These are phyloP conservation scores for Phialophora chinensis DNA, from an alignment of 2,329 filamentous ascomycete genomes.

Conservation along the genomic window DNA sequence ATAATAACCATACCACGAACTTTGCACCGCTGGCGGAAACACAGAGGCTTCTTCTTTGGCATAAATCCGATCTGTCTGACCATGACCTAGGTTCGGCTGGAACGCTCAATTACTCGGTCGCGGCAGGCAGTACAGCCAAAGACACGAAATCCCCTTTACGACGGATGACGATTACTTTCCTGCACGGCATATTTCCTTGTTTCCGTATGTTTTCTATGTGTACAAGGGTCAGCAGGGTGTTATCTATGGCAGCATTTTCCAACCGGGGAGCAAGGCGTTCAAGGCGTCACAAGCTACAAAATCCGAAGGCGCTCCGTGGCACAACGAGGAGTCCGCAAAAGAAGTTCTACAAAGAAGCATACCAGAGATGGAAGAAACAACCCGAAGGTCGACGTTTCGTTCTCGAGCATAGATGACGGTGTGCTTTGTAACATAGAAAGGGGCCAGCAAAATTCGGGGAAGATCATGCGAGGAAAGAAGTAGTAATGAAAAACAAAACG, in stretches of 20 bases:
- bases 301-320: constrained; percentile 8
- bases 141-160: constrained; percentile 21
- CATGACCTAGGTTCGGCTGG: constrained; percentile 3
- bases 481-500: constrained; percentile 21
- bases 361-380: background rate
- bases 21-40: constrained; percentile 1
- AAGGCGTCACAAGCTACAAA: constrained; percentile 15
- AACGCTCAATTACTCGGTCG: background rate
- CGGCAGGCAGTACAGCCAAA: constrained; percentile 6
- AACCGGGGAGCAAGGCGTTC: constrained; percentile 31
- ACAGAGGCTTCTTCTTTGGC: constrained; percentile 1
- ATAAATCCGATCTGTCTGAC: background rate
- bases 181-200: constrained; percentile 22
- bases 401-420: constrained; percentile 9
- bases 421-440: constrained; percentile 30
- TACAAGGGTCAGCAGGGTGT: constrained; percentile 32
- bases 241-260: constrained; percentile 30
- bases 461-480: constrained; percentile 13
- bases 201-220: constrained; percentile 24
- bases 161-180: constrained; percentile 33
- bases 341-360: constrained; percentile 15
- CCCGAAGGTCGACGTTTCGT: background rate
- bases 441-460: constrained; percentile 20
- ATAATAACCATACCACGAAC: background rate
- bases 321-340: constrained; percentile 19